Conservation (phyloP, 345 rosid species). For the rapeseed (Brassica napus) region DNA sequence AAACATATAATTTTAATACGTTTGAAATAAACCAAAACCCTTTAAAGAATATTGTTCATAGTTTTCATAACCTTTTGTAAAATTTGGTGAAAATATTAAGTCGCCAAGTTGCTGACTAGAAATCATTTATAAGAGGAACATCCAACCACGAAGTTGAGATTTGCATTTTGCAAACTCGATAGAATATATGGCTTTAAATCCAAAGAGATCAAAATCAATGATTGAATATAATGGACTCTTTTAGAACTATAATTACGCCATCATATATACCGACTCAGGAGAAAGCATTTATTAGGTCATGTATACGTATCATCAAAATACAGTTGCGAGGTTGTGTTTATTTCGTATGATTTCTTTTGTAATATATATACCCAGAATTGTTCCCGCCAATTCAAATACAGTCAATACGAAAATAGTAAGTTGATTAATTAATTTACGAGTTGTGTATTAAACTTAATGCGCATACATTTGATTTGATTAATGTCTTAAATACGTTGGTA, state of each 20-base stretch:
- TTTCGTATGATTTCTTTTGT: slow-evolving; percentile 21
- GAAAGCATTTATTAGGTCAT: slow-evolving; percentile 16
- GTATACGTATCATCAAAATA: slow-evolving; percentile 16
- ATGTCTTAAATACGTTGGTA: neutral
- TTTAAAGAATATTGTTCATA: neutral
- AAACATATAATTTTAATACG: neutral
- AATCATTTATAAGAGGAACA: neutral
- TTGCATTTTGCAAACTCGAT: slow-evolving; percentile 10
- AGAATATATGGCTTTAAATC: neutral
- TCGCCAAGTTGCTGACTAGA: slow-evolving; percentile 18
- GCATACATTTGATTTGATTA: neutral
- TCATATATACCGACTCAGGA: slow-evolving; percentile 21
- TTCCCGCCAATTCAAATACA: slow-evolving; percentile 20
- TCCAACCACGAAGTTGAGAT: slow-evolving; percentile 6
- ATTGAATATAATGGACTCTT: slow-evolving; percentile 4
- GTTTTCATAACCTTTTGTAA: neutral
- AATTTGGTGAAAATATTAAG: neutral
- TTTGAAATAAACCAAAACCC: neutral
- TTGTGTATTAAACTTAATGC: neutral
- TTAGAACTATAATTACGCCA: slow-evolving; percentile 18
- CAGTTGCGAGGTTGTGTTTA: slow-evolving; percentile 14
- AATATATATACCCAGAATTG: slow-evolving; percentile 14
- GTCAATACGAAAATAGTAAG: slow-evolving; percentile 11
- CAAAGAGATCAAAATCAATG: neutral
- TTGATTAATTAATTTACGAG: slow-evolving; percentile 3